Base-by-base conservation (phyloP, 441 rosid genomes). In the Raphanus hybrid region DNA sequence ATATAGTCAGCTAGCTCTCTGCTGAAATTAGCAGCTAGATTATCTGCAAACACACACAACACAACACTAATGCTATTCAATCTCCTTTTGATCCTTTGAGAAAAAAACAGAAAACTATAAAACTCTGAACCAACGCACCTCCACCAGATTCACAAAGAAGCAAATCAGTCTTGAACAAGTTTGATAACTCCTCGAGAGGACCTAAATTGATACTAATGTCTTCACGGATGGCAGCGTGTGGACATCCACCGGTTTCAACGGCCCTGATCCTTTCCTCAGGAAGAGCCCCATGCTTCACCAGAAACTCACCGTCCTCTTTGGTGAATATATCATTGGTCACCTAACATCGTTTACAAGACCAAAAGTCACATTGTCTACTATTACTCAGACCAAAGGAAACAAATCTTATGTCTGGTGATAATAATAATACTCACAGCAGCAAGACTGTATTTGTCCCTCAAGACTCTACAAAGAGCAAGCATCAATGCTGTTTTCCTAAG, bases 111-210 rank as follows among this genome's bases (percentile, higher is more conserved):
- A 69, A 60, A 60, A 3, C 12, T 11, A 20, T 66, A 27, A 2
- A 29, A 58, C 35, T 5, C 2, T 37, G 10, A 37, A 8, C 0
- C 20, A 15, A 20, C 59, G 59, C 20, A 54, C 97, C 99, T 89
- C 98, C 99, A 54, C 99, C 97, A 16, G 98, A 93, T 91, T 96
- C 98, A 75, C 98, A 96, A 67, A 96, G 98, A 76, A 96, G 91
- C 71, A 96, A 64, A 83, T 93, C 98, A 70, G 99, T 84, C 71
- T 88, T 96, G 83, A 84, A 96, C 74, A 93, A 75, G 84, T 87
- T 91, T 8, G 97, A 92, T 29, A 92, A 92, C 86, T 96, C 99
- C 87, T 96, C 99, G 3, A 93, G 97, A 71, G 98, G 99, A 69
- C 99, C 99, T 18, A 96, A 87, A 77, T 93, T 96, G 72, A 93